phyloP scores from a whole-genome alignment of 1,139 yeast species.

The Taiozyma sp. region DNA sequence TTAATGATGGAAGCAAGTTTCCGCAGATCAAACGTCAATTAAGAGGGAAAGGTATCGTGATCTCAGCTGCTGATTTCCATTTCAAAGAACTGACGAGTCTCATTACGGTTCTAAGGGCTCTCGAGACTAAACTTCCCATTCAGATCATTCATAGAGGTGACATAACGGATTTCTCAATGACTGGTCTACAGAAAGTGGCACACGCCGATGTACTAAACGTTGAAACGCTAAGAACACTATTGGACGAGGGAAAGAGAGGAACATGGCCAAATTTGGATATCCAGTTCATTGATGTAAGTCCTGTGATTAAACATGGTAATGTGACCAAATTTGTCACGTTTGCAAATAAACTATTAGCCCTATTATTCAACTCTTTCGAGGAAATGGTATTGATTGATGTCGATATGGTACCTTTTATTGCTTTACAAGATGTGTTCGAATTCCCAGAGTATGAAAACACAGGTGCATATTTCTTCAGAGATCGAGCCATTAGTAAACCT shows the following conservation, averaged over 20 bases:
- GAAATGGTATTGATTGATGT: conserved; percentile 47
- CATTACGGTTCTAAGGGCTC: conserved; percentile 39
- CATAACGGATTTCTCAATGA: conserved; percentile 22
- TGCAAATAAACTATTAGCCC: conserved; percentile 46
- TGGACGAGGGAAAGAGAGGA: not conserved
- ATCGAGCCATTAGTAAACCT: conserved; percentile 37
- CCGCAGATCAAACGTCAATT: conserved; percentile 1
- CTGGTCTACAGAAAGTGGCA: conserved; percentile 7
- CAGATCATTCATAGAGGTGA: conserved; percentile 47
- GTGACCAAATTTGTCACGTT: conserved; percentile 32
- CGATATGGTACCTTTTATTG: conserved; percentile 40
- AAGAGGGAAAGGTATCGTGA: conserved; percentile 43
- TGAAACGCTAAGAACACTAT: not conserved
- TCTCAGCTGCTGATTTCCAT: conserved; percentile 41
- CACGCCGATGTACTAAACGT: not conserved
- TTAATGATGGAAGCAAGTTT: not conserved
- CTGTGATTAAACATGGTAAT: conserved; percentile 28
- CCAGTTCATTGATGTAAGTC: conserved; percentile 38
- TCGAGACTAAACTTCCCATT: conserved; percentile 44
- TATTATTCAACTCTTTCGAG: conserved; percentile 43
- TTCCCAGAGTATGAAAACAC: conserved; percentile 31
- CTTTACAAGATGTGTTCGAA: conserved; percentile 34
- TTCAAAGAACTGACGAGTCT: conserved; percentile 40
- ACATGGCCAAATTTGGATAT: conserved; percentile 24
- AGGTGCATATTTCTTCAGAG: conserved; percentile 46